Percentiles rank a stretch among this genome's conserved stretches.
phyloP scores from a whole-genome alignment of 78 protist genomes.

The Cavenderia fasciculata region DNA sequence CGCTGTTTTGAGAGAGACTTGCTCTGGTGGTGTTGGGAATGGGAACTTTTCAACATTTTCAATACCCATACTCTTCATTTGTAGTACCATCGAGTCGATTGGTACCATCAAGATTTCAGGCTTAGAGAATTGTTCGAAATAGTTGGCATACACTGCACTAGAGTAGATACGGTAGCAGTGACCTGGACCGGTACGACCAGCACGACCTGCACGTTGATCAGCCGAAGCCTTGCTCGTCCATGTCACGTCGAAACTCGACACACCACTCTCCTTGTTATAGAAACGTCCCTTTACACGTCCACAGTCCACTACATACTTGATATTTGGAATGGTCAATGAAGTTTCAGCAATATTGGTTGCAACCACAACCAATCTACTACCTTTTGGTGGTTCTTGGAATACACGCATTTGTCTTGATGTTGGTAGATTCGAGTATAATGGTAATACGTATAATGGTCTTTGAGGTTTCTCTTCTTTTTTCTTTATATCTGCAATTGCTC shows the following conservation, averaged over 20 bases:
- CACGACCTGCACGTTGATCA: conserved; percentile 95
- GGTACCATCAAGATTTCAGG: conserved; percentile 94
- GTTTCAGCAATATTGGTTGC: conserved; percentile 99
- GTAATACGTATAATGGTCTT: conserved; percentile 91
- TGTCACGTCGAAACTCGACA: conserved; percentile 76
- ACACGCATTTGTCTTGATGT: conserved; percentile 90
- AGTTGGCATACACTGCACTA: conserved; percentile 87
- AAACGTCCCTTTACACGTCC: conserved; percentile 87
- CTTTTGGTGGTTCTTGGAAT: conserved; percentile 85
- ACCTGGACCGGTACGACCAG: conserved; percentile 96
- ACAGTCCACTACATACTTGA: conserved; percentile 93
- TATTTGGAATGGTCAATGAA: conserved; percentile 97
- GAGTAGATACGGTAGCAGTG: conserved; percentile 94
- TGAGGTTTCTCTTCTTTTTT: background rate
- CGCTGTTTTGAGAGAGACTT: conserved; percentile 15
- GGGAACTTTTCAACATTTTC: conserved; percentile 89
- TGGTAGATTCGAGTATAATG: conserved; percentile 95
- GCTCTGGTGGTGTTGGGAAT: conserved; percentile 92
- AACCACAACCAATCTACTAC: conserved; percentile 93
- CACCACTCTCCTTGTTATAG: conserved; percentile 73
- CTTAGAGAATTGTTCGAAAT: conserved; percentile 73
- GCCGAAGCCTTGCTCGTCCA: conserved; percentile 94
- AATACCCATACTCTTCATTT: conserved; percentile 94
- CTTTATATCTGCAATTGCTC: conserved; percentile 8
- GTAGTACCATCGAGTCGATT: conserved; percentile 86